phyloP scores from a whole-genome alignment of 2,329 filamentous ascomycete genomes.

The Diaporthe caulivora region DNA sequence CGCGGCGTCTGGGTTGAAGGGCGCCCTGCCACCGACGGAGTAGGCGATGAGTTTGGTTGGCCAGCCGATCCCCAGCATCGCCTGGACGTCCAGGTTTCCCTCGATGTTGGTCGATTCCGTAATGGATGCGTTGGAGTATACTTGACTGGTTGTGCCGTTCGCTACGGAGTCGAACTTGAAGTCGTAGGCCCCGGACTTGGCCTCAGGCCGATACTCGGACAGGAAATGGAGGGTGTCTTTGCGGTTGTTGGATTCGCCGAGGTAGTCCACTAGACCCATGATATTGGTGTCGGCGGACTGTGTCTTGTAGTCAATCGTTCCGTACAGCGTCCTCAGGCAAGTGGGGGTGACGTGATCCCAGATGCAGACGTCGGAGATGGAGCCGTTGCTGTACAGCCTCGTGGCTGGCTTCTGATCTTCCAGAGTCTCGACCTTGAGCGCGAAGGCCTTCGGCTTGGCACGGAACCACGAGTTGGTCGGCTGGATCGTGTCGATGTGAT shows the following conservation, averaged over 20 bases:
- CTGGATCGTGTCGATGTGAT: constrained; percentile 60
- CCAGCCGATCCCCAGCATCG: constrained; percentile 48
- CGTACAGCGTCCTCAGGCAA: constrained; percentile 60
- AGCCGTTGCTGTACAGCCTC: constrained; percentile 50
- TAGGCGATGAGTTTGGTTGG: constrained; percentile 49
- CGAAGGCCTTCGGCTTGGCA: constrained; percentile 47
- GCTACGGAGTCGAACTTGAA: constrained; percentile 52
- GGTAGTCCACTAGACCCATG: constrained; percentile 60
- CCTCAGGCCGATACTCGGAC: constrained; percentile 52
- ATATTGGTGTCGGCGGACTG: constrained; percentile 55
- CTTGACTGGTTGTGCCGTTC: constrained; percentile 47
- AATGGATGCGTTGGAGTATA: constrained; percentile 45
- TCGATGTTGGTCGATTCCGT: constrained; percentile 57
- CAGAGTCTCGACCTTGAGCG: constrained; percentile 48
- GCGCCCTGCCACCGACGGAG: constrained; percentile 50
- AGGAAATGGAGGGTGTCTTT: constrained; percentile 54
- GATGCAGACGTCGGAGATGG: constrained; percentile 56
- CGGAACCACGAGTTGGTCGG: constrained; percentile 64
- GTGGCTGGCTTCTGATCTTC: constrained; percentile 46
- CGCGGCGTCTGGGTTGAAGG: constrained; percentile 41
- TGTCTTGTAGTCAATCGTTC: constrained; percentile 63
- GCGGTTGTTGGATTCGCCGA: constrained; percentile 61
- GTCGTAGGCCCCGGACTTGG: constrained; percentile 47
- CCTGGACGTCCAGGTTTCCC: constrained; percentile 74
- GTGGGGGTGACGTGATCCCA: constrained; percentile 59